Conservation (phyloP, 208 protist species). For the Trypanosoma vivax region DNA sequence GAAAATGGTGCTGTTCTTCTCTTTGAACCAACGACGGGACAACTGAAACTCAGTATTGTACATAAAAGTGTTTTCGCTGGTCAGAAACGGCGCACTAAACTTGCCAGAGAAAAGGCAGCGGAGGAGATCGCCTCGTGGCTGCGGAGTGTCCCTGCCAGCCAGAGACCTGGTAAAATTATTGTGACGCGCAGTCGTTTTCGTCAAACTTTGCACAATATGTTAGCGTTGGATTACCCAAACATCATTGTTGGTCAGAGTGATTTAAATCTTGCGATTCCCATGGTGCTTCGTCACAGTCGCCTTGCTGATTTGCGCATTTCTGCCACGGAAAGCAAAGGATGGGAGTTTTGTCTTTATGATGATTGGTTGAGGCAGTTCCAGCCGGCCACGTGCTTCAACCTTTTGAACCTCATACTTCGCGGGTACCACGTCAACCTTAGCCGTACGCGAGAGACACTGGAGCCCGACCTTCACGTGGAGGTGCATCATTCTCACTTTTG, state of each 20-base stretch:
- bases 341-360: slow-evolving; percentile 99
- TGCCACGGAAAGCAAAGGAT: slow-evolving; percentile 98
- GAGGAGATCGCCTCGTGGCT: slow-evolving; percentile 99
- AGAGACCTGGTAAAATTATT: slow-evolving; percentile 99
- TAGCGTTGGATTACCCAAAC: slow-evolving; percentile 99
- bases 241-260: slow-evolving; percentile 99
- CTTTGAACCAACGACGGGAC: slow-evolving; percentile 99
- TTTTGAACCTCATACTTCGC: slow-evolving; percentile 99
- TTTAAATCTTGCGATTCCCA: slow-evolving; percentile 98
- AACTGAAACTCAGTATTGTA: slow-evolving; percentile 99
- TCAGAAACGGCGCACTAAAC: slow-evolving; percentile 99
- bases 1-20: slow-evolving; percentile 99
- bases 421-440: slow-evolving; percentile 97
- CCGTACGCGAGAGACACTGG: slow-evolving; percentile 95
- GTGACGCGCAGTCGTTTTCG: slow-evolving; percentile 98
- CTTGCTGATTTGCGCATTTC: slow-evolving; percentile 99
- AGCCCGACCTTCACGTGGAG: slow-evolving; percentile 95
- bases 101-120: slow-evolving; percentile 99
- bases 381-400: slow-evolving; percentile 98
- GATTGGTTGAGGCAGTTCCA: slow-evolving; percentile 99
- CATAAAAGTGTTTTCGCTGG: slow-evolving; percentile 99
- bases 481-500: slow-evolving; percentile 98
- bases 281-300: slow-evolving; percentile 98
- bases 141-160: slow-evolving; percentile 97
- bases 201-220: slow-evolving; percentile 89